These are phyloP conservation scores for Neurospora sp. DNA, from an alignment of 495 filamentous ascomycete genomes.

Conservation along the genomic window DNA sequence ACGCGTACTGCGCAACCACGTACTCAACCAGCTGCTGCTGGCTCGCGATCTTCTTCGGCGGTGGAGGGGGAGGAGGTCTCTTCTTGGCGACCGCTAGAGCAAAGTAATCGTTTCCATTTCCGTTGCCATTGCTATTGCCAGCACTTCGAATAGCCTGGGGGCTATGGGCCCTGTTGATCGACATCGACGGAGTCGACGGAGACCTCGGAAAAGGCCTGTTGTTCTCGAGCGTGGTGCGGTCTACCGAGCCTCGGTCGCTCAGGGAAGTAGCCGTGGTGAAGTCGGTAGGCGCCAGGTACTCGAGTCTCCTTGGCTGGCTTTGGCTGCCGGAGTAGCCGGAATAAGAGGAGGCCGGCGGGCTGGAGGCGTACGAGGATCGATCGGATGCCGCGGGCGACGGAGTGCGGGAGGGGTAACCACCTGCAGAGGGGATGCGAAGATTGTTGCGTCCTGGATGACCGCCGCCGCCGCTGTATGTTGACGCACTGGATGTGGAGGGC, in stretches of 20 bases:
- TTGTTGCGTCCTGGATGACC: constrained; percentile 2
- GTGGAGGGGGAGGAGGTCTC: constrained; percentile 57
- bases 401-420: neutral
- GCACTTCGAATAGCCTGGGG: neutral
- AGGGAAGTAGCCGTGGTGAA: constrained; percentile 36
- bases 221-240: constrained; percentile 8
- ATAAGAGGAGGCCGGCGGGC: constrained; percentile 4
- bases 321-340: constrained; percentile 11
- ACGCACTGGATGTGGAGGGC: neutral
- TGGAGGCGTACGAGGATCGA: neutral
- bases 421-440: constrained; percentile 27
- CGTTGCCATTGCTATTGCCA: constrained; percentile 12
- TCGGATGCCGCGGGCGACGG: neutral
- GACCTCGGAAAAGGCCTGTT: neutral
- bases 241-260: constrained; percentile 14
- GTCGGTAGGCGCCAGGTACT: constrained; percentile 33
- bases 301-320: constrained; percentile 14
- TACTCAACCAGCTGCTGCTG: constrained; percentile 41
- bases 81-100: constrained; percentile 25
- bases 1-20: constrained; percentile 75
- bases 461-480: neutral
- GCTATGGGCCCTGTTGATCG: constrained; percentile 13
- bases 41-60: constrained; percentile 41
- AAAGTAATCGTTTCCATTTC: constrained; percentile 3
- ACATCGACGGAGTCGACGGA: constrained; percentile 3